phyloP scores from a whole-genome alignment of 2,329 filamentous ascomycete genomes.

The Microdochium nivale region DNA sequence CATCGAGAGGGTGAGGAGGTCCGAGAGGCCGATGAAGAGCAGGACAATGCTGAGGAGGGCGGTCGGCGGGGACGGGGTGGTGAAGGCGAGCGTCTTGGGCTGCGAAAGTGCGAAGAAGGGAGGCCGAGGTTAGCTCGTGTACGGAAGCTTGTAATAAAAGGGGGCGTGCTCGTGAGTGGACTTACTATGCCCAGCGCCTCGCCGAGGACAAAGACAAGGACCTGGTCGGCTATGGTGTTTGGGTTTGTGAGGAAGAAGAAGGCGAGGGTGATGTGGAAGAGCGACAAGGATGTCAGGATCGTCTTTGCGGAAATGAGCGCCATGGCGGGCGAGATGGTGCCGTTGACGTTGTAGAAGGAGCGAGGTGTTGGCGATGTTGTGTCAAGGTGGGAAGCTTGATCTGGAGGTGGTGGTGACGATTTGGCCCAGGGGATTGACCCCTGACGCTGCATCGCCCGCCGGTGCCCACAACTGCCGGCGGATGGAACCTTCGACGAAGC shows the following conservation, averaged over 20 bases:
- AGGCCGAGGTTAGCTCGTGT: conserved; percentile 1
- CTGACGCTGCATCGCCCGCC: background rate
- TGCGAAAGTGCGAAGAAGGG: conserved; percentile 18
- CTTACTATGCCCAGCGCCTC: conserved; percentile 75
- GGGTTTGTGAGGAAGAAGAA: conserved; percentile 77
- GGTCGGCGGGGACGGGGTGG: conserved; percentile 59
- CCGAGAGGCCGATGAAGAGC: conserved; percentile 48
- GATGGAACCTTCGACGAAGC: background rate
- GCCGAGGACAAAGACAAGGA: conserved; percentile 71
- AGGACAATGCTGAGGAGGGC: conserved; percentile 66
- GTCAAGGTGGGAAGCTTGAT: background rate
- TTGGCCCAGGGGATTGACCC: background rate
- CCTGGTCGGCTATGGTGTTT: conserved; percentile 64
- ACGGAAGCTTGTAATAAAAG: background rate
- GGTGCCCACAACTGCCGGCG: no score
- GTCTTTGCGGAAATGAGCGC: conserved; percentile 71
- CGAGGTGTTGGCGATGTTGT: no score
- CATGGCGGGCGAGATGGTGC: conserved; percentile 43
- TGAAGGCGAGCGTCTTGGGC: conserved; percentile 61
- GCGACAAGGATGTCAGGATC: conserved; percentile 71
- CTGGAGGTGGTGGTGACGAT: background rate
- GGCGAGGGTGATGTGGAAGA: conserved; percentile 78
- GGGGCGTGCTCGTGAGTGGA: background rate
- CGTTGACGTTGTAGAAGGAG: background rate
- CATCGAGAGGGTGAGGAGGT: conserved; percentile 58